A percentile compares a stretch with the other conserved stretches of the same genome.
Conservation (phyloP, 345 rosid genomes). For the Boechera retrofracta region DNA sequence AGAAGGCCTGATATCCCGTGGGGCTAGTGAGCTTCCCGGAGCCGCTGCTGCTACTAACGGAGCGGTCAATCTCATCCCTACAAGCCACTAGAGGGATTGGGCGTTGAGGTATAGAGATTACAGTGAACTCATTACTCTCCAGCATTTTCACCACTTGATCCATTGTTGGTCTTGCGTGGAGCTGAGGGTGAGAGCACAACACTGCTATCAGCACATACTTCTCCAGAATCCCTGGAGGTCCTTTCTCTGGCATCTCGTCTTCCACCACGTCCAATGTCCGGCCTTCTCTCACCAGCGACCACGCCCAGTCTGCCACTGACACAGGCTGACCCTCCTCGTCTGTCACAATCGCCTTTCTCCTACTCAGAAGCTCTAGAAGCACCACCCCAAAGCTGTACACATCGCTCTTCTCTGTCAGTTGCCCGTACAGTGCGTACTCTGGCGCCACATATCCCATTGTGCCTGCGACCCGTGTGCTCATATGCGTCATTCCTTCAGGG, state of each 20-base stretch:
- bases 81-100: conserved; percentile 72
- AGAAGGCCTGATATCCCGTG: conserved; percentile 63
- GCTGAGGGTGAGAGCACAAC: conserved; percentile 89
- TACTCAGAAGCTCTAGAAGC: conserved; percentile 89
- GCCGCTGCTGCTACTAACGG: conserved; percentile 66
- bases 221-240: conserved; percentile 65
- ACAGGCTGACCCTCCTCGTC: conserved; percentile 65
- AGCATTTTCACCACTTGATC: conserved; percentile 94
- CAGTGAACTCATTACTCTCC: conserved; percentile 75
- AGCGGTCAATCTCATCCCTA: conserved; percentile 74
- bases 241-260: conserved; percentile 71
- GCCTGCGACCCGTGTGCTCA: conserved; percentile 94
- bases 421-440: conserved; percentile 91
- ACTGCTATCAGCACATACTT: conserved; percentile 81
- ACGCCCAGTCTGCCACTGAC: conserved; percentile 86
- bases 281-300: conserved; percentile 80
- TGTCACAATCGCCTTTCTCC: conserved; percentile 68
- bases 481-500: conserved; percentile 80
- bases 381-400: conserved; percentile 92
- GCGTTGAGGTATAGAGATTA: conserved; percentile 82
- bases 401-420: conserved; percentile 84
- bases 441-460: conserved; percentile 99
- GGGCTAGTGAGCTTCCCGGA: conserved; percentile 72
- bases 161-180: conserved; percentile 90
- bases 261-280: conserved; percentile 73